Base-by-base conservation (phyloP, 2,329 filamentous ascomycete genomes). In the Clarireedia hainanense region DNA sequence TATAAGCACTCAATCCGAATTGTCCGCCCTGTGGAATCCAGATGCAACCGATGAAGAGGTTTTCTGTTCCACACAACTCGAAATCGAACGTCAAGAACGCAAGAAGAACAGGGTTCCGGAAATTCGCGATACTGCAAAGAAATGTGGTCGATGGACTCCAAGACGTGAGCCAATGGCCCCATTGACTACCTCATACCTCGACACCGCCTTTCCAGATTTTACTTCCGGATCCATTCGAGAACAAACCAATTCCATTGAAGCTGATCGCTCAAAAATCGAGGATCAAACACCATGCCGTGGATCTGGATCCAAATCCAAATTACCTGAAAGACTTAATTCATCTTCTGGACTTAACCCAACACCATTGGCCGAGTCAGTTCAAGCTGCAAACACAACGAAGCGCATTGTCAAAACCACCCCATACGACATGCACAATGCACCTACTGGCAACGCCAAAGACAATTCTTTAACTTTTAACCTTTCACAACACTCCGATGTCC, bases 211-310 rank as follows among this genome's bases (percentile, higher is more conserved):
- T 58, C 75, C 75, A 30, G 71, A 77, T 43, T 77, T 78, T 60
- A 74, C 76, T 4, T 68, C 72, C 56, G 69, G 69, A 45, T 70
- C 69, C 37, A 69, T 68, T 17, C 70, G 71, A 12, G 73, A 77
- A 42, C 73, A 76, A 50, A 74, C 73, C 51, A 71, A 77, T 57
- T 82, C 80, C 2, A 73, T 85, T 55, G 81, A 85, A 64, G 66
- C 81, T 34, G 80, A 78, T 47, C 74, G 83, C 54, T 81, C 77
- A 72, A 34, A 72, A 58, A 74, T 55, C 17, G 54, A 52, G 20
- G 49, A 62, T 47, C 55, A 50, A 42, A 40, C 40, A 9, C 53
- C 47, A 42, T 52, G 46, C 68, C 59, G 60, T 60, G 15, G 58
- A 60, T 34, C 30, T 34, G 15, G 58, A 60, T 34, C 30, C 12